A percentile compares a stretch with the other conserved stretches of the same genome.
Evolutionary conservation across 2,329 filamentous ascomycete species (phyloP).

Genomic region (Paecilomyces formosus): DNA sequence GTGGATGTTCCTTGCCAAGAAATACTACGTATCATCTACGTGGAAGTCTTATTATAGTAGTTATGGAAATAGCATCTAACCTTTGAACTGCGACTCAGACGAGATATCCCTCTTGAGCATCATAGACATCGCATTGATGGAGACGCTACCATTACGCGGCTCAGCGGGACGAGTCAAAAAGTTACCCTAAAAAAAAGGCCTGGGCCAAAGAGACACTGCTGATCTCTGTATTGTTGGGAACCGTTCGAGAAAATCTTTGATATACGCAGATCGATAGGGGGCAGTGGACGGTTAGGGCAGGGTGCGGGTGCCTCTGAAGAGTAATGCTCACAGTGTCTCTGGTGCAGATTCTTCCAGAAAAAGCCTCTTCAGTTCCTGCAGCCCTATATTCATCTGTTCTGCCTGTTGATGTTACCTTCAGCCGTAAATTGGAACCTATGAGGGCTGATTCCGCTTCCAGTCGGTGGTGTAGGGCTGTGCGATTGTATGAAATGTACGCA

Average conservation of each 20-base stretch:
- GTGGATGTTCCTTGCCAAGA: neutral
- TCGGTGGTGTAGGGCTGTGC: neutral
- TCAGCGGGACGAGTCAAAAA: neutral
- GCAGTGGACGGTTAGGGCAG: neutral
- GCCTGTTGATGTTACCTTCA: neutral
- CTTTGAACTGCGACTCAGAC: neutral
- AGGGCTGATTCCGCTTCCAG: neutral
- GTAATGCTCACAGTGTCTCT: neutral
- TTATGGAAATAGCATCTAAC: neutral
- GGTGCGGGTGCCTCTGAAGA: neutral
- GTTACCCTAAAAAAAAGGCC: neutral
- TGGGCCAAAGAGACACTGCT: neutral
- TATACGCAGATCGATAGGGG: neutral
- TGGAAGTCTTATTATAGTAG: neutral
- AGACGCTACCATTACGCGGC: neutral
- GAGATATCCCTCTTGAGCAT: neutral
- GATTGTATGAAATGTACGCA: neutral
- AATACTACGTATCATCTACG: neutral
- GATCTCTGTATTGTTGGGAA: neutral
- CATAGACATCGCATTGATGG: neutral
- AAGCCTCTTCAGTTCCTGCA: neutral
- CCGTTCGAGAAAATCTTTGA: neutral
- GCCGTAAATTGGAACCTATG: neutral
- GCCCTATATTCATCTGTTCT: neutral
- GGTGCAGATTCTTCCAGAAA: neutral